Conservation (phyloP, 192 early-diverging fungal species). For the Lobosporangium transversale region DNA sequence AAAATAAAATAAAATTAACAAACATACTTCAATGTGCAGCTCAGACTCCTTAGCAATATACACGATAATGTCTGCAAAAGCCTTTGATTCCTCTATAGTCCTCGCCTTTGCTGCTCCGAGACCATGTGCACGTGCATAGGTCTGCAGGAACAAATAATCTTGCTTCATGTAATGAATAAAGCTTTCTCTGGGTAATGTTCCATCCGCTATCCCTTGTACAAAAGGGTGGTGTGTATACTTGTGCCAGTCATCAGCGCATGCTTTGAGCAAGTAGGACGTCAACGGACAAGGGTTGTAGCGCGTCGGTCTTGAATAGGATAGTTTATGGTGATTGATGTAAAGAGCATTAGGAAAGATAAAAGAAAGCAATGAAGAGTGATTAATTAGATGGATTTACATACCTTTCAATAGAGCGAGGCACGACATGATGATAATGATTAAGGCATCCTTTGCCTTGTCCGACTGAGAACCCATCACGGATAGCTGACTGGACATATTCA, state of each 20-base stretch:
- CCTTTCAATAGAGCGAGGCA: slow-evolving; percentile 56
- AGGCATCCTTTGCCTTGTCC: slow-evolving; percentile 80
- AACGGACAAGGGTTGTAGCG: slow-evolving; percentile 58
- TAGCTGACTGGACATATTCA: slow-evolving; percentile 72
- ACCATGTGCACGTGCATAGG: slow-evolving; percentile 81
- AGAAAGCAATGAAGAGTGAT: not conserved
- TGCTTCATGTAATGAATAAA: slow-evolving; percentile 87
- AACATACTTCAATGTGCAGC: slow-evolving; percentile 71
- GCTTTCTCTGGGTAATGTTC: slow-evolving; percentile 70
- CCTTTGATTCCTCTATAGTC: slow-evolving; percentile 65
- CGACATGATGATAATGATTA: slow-evolving; percentile 73
- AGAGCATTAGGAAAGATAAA: not conserved
- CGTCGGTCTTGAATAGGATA: slow-evolving; percentile 48
- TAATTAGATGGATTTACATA: too few species aligned
- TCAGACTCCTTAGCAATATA: slow-evolving; percentile 74
- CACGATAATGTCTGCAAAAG: slow-evolving; percentile 69
- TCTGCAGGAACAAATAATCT: slow-evolving; percentile 83
- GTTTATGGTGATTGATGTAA: too few species aligned
- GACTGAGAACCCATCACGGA: slow-evolving; percentile 66
- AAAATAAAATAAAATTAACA: not conserved
- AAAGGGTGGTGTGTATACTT: slow-evolving; percentile 78
- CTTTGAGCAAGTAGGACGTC: slow-evolving; percentile 56
- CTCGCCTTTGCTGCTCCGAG: slow-evolving; percentile 78
- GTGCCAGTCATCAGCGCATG: slow-evolving; percentile 63
- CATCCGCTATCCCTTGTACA: slow-evolving; percentile 79